Evolutionary conservation across 2,329 filamentous ascomycete genomes (phyloP), one percentile per base, ranked within the genome.

Genomic region (Verticillium alfalfae): DNA sequence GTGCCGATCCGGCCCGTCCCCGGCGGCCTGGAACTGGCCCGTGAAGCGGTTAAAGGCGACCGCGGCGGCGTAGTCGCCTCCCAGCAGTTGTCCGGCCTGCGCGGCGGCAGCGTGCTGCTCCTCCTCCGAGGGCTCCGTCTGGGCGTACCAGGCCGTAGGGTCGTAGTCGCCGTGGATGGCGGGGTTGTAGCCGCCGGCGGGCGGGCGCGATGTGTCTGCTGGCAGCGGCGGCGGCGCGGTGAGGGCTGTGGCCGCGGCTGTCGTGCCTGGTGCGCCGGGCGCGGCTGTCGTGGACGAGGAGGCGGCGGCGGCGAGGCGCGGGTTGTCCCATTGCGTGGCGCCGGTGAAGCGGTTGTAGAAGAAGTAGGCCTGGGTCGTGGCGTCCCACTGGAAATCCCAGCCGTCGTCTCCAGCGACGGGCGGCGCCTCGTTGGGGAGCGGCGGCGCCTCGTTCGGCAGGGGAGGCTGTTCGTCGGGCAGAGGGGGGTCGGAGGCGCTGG

Each of bases 151-250:
- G n/a, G 95, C 94, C 63, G 89, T 95, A 4, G 93, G 93, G 70
- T 99, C 95, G 79, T 97, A 99, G 78, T 93, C 90, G 68, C 95
- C 95, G 73, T 99, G 95, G 56, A 99, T 94, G 31, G 92, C 91
- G 1, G 95, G 95, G 72, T 98, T 97, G 78, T 99, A 99, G 64
- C 94, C 93, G 62, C 89, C 88, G 5, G 83, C 84, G 26, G 84
- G 77, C 56, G 67, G 78, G 59, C 61, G 73, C 64, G 76, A 74
- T 5, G 26, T 31, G 62, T 73, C 72, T 60, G 71, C 66, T 6
- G 73, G 75, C 5, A 69, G 70, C 38, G 67, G 75, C 67, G 67
- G 74, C 54, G 64, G 74, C 63, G 64, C 73, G 8, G 45, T 52
- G 45, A 52, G 45, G 8, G 45, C 18, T 66, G 66, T 54, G 34